Evolutionary conservation across 1,284 basidiomycete genomes (phyloP).

Genomic region (Tilletia walkeri): DNA sequence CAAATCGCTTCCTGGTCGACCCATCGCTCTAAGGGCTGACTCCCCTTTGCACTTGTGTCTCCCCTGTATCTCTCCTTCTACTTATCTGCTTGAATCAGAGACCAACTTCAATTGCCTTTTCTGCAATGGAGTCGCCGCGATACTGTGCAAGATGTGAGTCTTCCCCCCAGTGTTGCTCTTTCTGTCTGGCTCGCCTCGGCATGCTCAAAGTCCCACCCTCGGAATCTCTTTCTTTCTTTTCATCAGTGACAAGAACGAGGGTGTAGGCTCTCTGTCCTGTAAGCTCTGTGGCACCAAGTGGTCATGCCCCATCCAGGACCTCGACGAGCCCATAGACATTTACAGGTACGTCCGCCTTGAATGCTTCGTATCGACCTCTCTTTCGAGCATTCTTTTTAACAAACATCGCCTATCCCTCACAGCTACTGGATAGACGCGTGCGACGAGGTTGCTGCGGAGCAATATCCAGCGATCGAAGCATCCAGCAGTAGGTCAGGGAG

Average conservation of each 20-base stretch:
- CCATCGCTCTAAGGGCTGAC: background rate
- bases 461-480: slow-evolving; percentile 20
- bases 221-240: too few relatives aligned
- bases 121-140: slow-evolving; percentile 84
- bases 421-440: slow-evolving; percentile 81
- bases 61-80: background rate
- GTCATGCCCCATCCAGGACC: slow-evolving; percentile 61
- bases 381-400: too few relatives aligned
- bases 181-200: too few relatives aligned
- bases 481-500: background rate
- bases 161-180: slow-evolving; percentile 61
- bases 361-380: background rate
- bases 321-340: slow-evolving; percentile 83
- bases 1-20: background rate
- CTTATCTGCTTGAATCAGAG: slow-evolving; percentile 32
- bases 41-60: background rate
- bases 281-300: slow-evolving; percentile 55
- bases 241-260: slow-evolving; percentile 53
- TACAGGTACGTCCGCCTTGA: slow-evolving; percentile 63
- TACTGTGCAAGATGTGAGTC: slow-evolving; percentile 77
- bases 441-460: slow-evolving; percentile 68
- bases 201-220: too few relatives aligned
- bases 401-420: background rate
- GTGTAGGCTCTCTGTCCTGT: slow-evolving; percentile 43
- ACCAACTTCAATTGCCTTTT: slow-evolving; percentile 65